Evolutionary conservation across 495 filamentous ascomycete genomes (phyloP).

Genomic region (Geopyxis carbonaria): DNA sequence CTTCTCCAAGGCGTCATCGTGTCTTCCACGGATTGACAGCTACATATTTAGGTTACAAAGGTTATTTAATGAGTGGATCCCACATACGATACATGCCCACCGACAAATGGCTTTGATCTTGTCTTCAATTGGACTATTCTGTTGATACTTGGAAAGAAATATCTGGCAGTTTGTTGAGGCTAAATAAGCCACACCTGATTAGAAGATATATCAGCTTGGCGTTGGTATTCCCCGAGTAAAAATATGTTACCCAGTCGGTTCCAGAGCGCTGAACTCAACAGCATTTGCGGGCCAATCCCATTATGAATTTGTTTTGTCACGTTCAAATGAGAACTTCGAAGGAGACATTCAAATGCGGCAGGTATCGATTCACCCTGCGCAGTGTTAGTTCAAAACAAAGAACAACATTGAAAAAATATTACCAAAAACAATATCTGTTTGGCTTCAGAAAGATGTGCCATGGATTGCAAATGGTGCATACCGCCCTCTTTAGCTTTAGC

Average conservation of each 20-base stretch:
- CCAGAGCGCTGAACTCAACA: slow-evolving; percentile 55
- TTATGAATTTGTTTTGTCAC: slow-evolving; percentile 55
- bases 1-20: slow-evolving; percentile 47
- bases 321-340: slow-evolving; percentile 66
- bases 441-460: slow-evolving; percentile 70
- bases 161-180: slow-evolving; percentile 53
- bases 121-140: slow-evolving; percentile 54
- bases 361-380: slow-evolving; percentile 62
- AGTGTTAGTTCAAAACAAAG: not conserved
- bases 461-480: slow-evolving; percentile 75
- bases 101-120: slow-evolving; percentile 49
- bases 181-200: slow-evolving; percentile 44
- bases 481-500: slow-evolving; percentile 73
- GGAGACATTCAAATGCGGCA: slow-evolving; percentile 56
- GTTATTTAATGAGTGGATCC: slow-evolving; percentile 7
- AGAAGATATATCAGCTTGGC: slow-evolving; percentile 14
- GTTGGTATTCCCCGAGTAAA: too few species aligned
- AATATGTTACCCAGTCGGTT: slow-evolving; percentile 66
- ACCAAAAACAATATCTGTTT: slow-evolving; percentile 54
- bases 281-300: slow-evolving; percentile 54
- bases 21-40: slow-evolving; percentile 48
- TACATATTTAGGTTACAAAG: slow-evolving; percentile 17
- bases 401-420: slow-evolving; percentile 11
- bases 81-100: slow-evolving; percentile 37
- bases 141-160: slow-evolving; percentile 56